Conservation (phyloP, 495 filamentous ascomycete species). For the Talaromyces proteolyticus region DNA sequence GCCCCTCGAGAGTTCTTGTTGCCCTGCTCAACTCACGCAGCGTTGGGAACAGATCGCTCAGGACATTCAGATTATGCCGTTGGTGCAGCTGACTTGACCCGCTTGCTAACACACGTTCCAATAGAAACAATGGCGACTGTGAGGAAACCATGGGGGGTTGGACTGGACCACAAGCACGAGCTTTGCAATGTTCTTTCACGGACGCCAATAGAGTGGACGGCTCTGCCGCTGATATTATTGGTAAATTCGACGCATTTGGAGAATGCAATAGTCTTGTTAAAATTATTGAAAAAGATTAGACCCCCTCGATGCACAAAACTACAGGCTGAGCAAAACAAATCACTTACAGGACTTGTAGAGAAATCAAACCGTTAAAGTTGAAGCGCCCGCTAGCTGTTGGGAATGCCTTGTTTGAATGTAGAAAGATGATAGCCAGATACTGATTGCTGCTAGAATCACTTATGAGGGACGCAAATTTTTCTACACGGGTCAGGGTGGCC, state of each 20-base stretch:
- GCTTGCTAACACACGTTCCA: constrained; percentile 38
- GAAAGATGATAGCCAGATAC: constrained; percentile 44
- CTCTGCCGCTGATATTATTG: constrained; percentile 29
- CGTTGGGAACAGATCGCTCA: constrained; percentile 42
- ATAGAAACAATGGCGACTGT: constrained; percentile 20
- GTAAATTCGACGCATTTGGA: constrained; percentile 6
- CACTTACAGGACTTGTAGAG: constrained; percentile 26
- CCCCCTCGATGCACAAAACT: not conserved
- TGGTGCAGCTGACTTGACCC: constrained; percentile 18
- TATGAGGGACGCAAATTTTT: constrained; percentile 37
- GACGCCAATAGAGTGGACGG: constrained; percentile 17
- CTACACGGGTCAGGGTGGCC: constrained; percentile 32
- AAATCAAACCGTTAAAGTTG: constrained; percentile 17
- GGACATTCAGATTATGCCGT: constrained; percentile 36
- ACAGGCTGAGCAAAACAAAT: not conserved
- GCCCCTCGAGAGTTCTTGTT: constrained; percentile 25
- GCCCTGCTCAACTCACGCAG: constrained; percentile 40
- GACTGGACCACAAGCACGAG: not conserved
- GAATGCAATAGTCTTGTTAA: constrained; percentile 11
- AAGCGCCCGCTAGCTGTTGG: constrained; percentile 9
- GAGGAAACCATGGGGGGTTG: constrained; percentile 11
- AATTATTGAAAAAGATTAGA: not conserved
- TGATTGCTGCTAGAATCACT: constrained; percentile 21
- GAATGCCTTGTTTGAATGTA: constrained; percentile 31
- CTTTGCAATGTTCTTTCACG: constrained; percentile 20